Conservation (phyloP, 208 protist genomes). For the Leishmania arabica region DNA sequence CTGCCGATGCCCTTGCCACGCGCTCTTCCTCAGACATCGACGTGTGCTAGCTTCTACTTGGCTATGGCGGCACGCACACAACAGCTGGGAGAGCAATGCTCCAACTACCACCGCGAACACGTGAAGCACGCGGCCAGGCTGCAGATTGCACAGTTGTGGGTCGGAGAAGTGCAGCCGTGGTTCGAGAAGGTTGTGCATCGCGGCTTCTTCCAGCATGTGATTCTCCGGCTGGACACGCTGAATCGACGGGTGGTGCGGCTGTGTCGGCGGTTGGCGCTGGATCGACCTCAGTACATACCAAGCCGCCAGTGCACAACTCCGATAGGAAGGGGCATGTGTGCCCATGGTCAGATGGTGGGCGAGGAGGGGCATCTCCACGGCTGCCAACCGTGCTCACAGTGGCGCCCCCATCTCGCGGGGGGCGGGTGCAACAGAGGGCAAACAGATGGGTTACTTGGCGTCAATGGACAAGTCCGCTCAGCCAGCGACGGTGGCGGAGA, state of each 20-base stretch:
- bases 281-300: conserved; percentile 25
- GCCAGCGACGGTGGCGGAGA: background rate
- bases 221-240: conserved; percentile 4
- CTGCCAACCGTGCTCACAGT: background rate
- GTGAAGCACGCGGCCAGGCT: conserved; percentile 27
- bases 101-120: background rate
- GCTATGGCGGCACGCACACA: conserved; percentile 1
- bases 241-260: conserved; percentile 17
- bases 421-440: background rate
- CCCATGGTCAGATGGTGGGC: background rate
- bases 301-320: background rate
- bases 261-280: conserved; percentile 17
- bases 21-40: background rate
- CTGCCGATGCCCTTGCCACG: no score
- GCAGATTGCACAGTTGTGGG: conserved; percentile 36
- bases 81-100: background rate
- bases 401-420: background rate
- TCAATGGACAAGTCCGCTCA: background rate
- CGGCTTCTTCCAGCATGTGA: conserved; percentile 15
- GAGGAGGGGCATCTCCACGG: background rate
- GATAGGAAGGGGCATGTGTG: no score
- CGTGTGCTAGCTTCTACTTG: background rate
- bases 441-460: background rate
- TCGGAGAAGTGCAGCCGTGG: conserved; percentile 34
- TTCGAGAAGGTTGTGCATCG: conserved; percentile 22